A percentile compares a stretch with the other conserved stretches of the same genome.
Evolutionary conservation across 139 green algal species (phyloP).

Genomic region (Chlamydomonas eustigma): DNA sequence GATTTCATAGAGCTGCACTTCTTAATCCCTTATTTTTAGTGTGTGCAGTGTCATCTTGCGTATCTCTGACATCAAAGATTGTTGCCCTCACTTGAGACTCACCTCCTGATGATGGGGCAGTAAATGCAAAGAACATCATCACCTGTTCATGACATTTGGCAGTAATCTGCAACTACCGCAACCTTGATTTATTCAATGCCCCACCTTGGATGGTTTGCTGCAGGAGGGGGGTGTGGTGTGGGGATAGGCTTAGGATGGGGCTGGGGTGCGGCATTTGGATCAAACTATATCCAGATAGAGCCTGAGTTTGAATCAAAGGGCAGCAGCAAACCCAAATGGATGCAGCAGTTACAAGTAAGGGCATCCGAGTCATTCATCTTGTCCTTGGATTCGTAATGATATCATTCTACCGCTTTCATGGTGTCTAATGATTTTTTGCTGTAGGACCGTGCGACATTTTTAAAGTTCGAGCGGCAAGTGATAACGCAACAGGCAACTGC

Average conservation of each 20-base stretch:
- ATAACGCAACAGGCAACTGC: too few species aligned
- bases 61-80: too few species aligned
- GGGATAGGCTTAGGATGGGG: constrained; percentile 54
- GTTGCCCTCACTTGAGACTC: too few species aligned
- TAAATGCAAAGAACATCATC: too few species aligned
- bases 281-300: constrained; percentile 56
- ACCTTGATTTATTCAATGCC: too few species aligned
- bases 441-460: constrained; percentile 57
- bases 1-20: too few species aligned
- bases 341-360: constrained; percentile 28
- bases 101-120: too few species aligned
- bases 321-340: constrained; percentile 32
- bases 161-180: not conserved
- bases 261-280: constrained; percentile 45
- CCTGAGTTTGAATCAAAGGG: constrained; percentile 34
- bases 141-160: not conserved
- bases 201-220: too few species aligned
- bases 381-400: not conserved
- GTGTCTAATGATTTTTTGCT: not conserved
- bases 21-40: too few species aligned
- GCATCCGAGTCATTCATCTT: too few species aligned
- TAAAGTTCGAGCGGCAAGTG: constrained; percentile 66
- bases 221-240: constrained; percentile 56
- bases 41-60: too few species aligned
- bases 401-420: not conserved